Base-by-base conservation (phyloP, 768 basidiomycete genomes). In the Tephrocybe sp. region DNA sequence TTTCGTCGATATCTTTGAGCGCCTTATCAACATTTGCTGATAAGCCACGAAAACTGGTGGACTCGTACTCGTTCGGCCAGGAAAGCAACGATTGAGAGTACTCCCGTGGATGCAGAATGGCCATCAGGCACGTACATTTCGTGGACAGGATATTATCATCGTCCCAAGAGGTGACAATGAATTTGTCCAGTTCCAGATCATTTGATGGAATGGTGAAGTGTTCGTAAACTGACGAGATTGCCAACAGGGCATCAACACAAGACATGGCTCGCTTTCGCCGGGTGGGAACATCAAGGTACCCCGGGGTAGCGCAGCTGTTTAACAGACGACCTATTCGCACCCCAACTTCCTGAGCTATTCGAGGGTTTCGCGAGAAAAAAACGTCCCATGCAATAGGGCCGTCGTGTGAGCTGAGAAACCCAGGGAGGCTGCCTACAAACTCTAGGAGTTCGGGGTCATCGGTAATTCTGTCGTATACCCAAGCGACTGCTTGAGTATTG, bases 381-480 rank as follows among this genome's bases (percentile, higher is more conserved):
- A 39, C n/a, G 5, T 21, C n/a, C 51, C 51, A 52, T 8, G 34
- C 44, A 18, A 9, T n/a, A 15, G 7, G 24, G 7, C 51, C 51
- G 26, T 42, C 44, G 1, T 19, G 18, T 5, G 45, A 4, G 11
- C 9, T 27, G 4, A 47, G 9, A 12, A 52, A 27, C 6, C 31
- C 38, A 19, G 51, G 45, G 4, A 52, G 46, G 24, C 18, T 22
- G 9, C 4, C 18, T 2, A 32, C 34, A 12, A 52, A 16, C 8
- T 39, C 38, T 12, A 47, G 38, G 18, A 52, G 37, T 11, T 47
- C 51, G 1, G 7, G 4, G 12, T 47, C 51, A 30, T 49, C 48
- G 8, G 3, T 49, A 0, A 34, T 49, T 21, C 48, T 31, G 21
- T 43, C 48, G 4, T 49, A 43, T 5, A 47, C 31, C 38, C 38